These are phyloP conservation scores for Cutaneotrichosporon sp. DNA, from an alignment of 1,284 basidiomycete species.

Conservation along the genomic window DNA sequence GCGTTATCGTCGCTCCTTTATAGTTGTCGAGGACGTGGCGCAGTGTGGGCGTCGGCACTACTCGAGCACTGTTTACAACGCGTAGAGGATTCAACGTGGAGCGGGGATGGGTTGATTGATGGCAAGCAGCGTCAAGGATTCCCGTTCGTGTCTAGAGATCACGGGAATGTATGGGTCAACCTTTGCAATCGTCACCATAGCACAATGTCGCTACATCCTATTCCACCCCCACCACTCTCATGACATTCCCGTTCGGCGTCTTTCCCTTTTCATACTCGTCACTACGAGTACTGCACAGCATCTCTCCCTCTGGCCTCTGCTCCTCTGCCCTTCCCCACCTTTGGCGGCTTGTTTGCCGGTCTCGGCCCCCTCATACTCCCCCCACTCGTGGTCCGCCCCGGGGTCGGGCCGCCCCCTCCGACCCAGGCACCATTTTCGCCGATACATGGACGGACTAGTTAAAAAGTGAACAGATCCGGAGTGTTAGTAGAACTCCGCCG, in stretches of 20 bases:
- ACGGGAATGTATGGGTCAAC: neutral
- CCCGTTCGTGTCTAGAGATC: constrained; percentile 7
- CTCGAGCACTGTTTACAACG: neutral
- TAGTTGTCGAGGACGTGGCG: neutral
- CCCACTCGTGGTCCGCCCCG: neutral
- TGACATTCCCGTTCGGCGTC: constrained; percentile 3
- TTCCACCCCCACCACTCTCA: neutral
- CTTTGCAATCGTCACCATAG: neutral
- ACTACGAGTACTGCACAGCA: too few relatives aligned
- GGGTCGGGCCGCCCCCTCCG: neutral
- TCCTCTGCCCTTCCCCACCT: neutral
- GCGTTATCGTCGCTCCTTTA: neutral
- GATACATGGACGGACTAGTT: too few relatives aligned
- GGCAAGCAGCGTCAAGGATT: neutral
- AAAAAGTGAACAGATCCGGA: too few relatives aligned
- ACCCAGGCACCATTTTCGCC: too few relatives aligned
- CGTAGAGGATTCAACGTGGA: neutral
- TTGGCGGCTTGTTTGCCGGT: neutral
- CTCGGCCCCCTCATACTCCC: neutral
- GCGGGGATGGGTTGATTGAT: neutral
- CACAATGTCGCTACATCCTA: neutral
- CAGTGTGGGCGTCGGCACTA: neutral
- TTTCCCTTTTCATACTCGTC: neutral
- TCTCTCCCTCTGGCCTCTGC: neutral
- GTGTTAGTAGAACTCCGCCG: too few relatives aligned